Percentiles rank a stretch among this genome's conserved stretches.
Evolutionary conservation across 805 yeast genomes (phyloP).

Genomic region (Wickerhamomyces bovis): DNA sequence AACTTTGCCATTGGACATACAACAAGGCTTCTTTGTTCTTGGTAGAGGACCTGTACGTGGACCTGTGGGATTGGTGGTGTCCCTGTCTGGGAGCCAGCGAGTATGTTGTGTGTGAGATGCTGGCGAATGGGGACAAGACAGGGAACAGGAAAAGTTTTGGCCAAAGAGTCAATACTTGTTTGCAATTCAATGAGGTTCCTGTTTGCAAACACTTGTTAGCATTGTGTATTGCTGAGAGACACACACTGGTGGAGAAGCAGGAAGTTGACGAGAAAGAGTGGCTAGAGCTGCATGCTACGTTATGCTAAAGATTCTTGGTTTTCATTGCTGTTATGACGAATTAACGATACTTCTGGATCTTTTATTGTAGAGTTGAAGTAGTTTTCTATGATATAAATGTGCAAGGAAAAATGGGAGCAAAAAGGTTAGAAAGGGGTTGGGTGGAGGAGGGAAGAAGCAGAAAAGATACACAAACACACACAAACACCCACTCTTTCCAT

Average conservation of each 20-base stretch:
- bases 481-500: too few relatives aligned
- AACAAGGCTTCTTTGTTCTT: not conserved
- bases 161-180: not conserved
- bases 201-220: slow-evolving; percentile 11
- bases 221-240: not conserved
- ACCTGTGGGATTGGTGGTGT: not conserved
- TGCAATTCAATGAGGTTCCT: slow-evolving; percentile 3
- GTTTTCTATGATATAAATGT: too few relatives aligned
- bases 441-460: too few relatives aligned
- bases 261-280: not conserved
- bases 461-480: too few relatives aligned
- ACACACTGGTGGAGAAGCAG: not conserved
- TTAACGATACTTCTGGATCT: too few relatives aligned
- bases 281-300: not conserved
- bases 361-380: too few relatives aligned
- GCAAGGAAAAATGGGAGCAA: too few relatives aligned
- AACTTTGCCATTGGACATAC: not conserved
- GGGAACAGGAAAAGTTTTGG: not conserved
- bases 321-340: too few relatives aligned
- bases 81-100: not conserved
- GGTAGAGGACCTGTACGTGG: not conserved
- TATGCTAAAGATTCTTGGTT: not conserved
- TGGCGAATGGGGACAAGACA: not conserved
- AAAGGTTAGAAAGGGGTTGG: too few relatives aligned
- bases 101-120: not conserved